A percentile compares a stretch with the other conserved stretches of the same genome.
Evolutionary conservation across 768 basidiomycete species (phyloP).

Genomic region (Galerina marginata): DNA sequence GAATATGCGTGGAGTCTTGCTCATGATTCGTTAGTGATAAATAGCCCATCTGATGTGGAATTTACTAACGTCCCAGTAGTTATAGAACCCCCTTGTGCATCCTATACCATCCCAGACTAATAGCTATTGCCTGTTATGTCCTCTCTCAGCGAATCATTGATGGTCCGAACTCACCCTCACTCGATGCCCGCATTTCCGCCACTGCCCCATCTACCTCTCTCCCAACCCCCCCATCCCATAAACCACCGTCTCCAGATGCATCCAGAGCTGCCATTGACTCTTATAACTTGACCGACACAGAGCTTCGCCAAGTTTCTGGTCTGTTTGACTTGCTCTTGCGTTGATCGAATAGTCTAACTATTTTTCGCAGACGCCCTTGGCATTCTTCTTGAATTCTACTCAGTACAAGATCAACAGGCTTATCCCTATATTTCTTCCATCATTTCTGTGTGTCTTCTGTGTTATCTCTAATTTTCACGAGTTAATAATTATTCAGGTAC

Average conservation of each 20-base stretch:
- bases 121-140: slow-evolving; percentile 79
- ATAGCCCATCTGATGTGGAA: slow-evolving; percentile 4
- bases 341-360: slow-evolving; percentile 7
- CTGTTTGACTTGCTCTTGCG: slow-evolving; percentile 17
- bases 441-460: slow-evolving; percentile 46
- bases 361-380: slow-evolving; percentile 57
- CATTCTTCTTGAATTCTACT: slow-evolving; percentile 77
- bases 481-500: slow-evolving; percentile 41
- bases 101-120: slow-evolving; percentile 68
- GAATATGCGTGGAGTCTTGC: slow-evolving; percentile 88
- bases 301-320: slow-evolving; percentile 70
- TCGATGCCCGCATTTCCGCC: slow-evolving; percentile 75
- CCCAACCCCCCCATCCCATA: slow-evolving; percentile 81
- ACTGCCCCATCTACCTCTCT: slow-evolving; percentile 76
- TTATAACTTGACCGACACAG: slow-evolving; percentile 64
- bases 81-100: slow-evolving; percentile 83
- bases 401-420: slow-evolving; percentile 56
- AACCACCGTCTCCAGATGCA: slow-evolving; percentile 73
- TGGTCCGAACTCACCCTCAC: slow-evolving; percentile 73
- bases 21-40: slow-evolving; percentile 76
- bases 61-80: slow-evolving; percentile 41
- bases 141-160: slow-evolving; percentile 76
- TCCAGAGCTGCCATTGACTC: slow-evolving; percentile 71
- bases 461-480: not conserved
- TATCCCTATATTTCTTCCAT: slow-evolving; percentile 58